Percentiles rank a stretch among this genome's conserved stretches.
Conservation (phyloP, 2,329 filamentous ascomycete species). For the Microdochium bolleyi region DNA sequence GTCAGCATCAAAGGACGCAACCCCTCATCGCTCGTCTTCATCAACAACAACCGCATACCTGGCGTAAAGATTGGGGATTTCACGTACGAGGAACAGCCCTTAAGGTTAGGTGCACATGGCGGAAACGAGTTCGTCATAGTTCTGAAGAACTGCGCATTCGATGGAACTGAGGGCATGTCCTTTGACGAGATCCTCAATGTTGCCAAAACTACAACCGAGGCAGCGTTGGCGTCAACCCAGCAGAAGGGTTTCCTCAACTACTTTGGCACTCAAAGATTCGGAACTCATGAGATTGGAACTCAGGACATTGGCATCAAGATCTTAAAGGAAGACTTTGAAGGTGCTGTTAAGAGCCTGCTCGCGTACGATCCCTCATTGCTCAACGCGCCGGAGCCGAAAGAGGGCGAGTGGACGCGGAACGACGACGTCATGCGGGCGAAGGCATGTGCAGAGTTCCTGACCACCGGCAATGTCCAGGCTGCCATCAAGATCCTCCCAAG, state of each 20-base stretch:
- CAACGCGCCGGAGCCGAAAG: slow-evolving; percentile 38
- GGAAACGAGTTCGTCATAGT: slow-evolving; percentile 95
- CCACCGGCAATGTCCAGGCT: slow-evolving; percentile 45
- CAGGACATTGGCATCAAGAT: slow-evolving; percentile 80
- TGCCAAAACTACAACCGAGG: slow-evolving; percentile 40
- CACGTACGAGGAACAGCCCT: slow-evolving; percentile 60
- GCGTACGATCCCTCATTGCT: slow-evolving; percentile 58
- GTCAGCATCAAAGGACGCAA: slow-evolving; percentile 54
- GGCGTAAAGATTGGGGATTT: slow-evolving; percentile 71
- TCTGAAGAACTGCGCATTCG: slow-evolving; percentile 72
- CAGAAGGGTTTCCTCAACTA: slow-evolving; percentile 90
- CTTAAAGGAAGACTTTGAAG: slow-evolving; percentile 71
- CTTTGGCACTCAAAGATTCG: slow-evolving; percentile 95
- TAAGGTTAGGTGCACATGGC: slow-evolving; percentile 74
- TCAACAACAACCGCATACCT: slow-evolving; percentile 55
- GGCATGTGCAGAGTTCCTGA: slow-evolving; percentile 68
- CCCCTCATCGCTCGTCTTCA: slow-evolving; percentile 50
- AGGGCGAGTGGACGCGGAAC: slow-evolving; percentile 43
- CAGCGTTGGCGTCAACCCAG: slow-evolving; percentile 59
- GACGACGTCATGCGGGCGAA: slow-evolving; percentile 76
- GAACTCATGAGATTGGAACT: slow-evolving; percentile 78
- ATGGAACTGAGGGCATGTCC: slow-evolving; percentile 30
- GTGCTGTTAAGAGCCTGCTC: slow-evolving; percentile 71
- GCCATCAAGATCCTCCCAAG: slow-evolving; percentile 65
- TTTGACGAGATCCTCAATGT: slow-evolving; percentile 37